Base-by-base conservation (phyloP, 768 basidiomycete genomes). In the Kwoniella dendrophila region DNA sequence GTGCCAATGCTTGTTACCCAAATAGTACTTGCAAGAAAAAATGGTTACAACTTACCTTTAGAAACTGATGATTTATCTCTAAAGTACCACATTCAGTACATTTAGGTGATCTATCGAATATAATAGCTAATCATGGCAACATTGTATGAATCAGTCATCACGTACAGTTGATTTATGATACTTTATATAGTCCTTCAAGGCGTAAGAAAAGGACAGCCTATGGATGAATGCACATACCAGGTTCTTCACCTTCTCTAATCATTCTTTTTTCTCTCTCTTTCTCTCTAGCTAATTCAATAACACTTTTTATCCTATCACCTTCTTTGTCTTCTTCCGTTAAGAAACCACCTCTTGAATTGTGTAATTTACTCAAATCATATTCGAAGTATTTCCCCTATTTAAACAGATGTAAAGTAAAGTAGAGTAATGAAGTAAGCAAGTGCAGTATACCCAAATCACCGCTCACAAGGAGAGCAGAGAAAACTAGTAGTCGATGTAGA, bases 301-400 rank as follows among this genome's bases (percentile, higher is more conserved):
- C 90, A 70, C 90, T 87, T 1, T 86, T 83, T 65, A 90, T 89
- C 59, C 69, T 34, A 44, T 74, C 72, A 0, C 70, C 69, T 43
- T 69, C 71, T 67, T 86, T 86, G n/a, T 86, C 87, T 44, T 95
- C 93, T 66, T 95, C 90, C 4, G 95, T 83, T 72, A 99, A 80
- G 79, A 97, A 99, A 1, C 96, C 96, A 52, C 95, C 96, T 76
- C 93, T 90, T 7, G 92, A 88, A 78, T 99, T 97, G 73, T 92
- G 88, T 87, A 97, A 90, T 83, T 96, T 97, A 12, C 90, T 90
- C 14, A 97, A 80, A 78, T 97, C 94, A 85, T 96, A 98, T 68
- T 98, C 95, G 68, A 95, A 95, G 81, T 97, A 97, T 49, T 86
- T 90, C 27, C 92, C 95, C 67, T 71, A 20, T 30, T 2, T 38